These are phyloP conservation scores for Ammopiptanthus mongolicus DNA, from an alignment of 306 rosid genomes.

Conservation along the genomic window DNA sequence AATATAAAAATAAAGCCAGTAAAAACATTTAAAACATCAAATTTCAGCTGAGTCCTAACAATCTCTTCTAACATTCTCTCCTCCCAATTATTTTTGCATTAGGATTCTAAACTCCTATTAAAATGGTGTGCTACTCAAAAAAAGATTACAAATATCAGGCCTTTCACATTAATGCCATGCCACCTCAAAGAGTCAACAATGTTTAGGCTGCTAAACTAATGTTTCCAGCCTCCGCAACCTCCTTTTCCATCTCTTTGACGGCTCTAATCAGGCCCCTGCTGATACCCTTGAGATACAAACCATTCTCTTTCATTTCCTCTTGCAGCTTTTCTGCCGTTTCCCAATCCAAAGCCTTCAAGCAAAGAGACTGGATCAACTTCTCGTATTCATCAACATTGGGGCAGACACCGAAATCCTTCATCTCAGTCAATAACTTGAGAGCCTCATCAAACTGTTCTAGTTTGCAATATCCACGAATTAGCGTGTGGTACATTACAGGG, in stretches of 20 bases:
- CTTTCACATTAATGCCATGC: background rate
- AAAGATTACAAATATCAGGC: conserved; percentile 17
- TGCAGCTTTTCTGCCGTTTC: conserved; percentile 62
- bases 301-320: conserved; percentile 75
- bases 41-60: background rate
- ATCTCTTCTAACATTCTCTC: background rate
- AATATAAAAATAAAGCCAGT: background rate
- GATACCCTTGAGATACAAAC: conserved; percentile 62
- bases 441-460: conserved; percentile 72
- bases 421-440: conserved; percentile 60
- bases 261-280: conserved; percentile 68
- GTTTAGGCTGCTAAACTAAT: conserved; percentile 19
- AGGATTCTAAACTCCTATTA: background rate
- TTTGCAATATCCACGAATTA: conserved; percentile 77
- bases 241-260: conserved; percentile 69
- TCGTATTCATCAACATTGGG: conserved; percentile 64
- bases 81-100: background rate
- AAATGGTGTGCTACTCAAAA: conserved; percentile 4
- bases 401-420: conserved; percentile 61
- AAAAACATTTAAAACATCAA: background rate
- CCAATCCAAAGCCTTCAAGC: conserved; percentile 83
- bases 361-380: conserved; percentile 76
- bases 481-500: conserved; percentile 64
- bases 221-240: conserved; percentile 32
- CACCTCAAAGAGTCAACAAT: background rate